Evolutionary conservation across 2,329 filamentous ascomycete genomes (phyloP).

Genomic region (Diaporthe citriasiana): DNA sequence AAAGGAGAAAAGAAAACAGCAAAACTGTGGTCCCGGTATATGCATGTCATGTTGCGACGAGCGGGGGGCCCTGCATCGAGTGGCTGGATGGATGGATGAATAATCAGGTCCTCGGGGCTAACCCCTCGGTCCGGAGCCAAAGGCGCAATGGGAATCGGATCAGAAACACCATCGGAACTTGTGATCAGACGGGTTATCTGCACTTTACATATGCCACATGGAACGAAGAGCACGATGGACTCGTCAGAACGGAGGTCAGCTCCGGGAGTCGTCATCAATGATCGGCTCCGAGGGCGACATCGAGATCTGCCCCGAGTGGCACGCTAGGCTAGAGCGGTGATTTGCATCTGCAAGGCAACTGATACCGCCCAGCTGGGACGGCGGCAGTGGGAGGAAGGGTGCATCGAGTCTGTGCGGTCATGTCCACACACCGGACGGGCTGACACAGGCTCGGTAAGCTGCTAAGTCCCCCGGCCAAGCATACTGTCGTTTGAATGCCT

Average conservation of each 20-base stretch:
- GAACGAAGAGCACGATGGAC: neutral
- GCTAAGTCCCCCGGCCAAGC: neutral
- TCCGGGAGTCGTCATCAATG: neutral
- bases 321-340: constrained; percentile 13
- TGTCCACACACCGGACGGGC: neutral
- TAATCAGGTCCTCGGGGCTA: neutral
- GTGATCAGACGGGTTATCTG: neutral
- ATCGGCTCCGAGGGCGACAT: constrained; percentile 22
- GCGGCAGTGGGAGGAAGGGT: constrained; percentile 1
- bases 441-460: constrained; percentile 14
- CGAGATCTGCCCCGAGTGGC: neutral
- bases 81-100: neutral
- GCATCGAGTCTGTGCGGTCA: constrained; percentile 15
- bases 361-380: constrained; percentile 28
- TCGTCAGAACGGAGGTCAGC: constrained; percentile 13
- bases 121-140: neutral
- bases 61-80: neutral
- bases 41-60: constrained; percentile 29
- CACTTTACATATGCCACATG: neutral
- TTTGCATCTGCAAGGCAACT: neutral
- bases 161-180: neutral
- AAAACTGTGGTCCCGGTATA: neutral
- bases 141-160: neutral
- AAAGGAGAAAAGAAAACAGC: neutral
- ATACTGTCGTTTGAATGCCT: neutral